phyloP scores from a whole-genome alignment of 192 early-diverging fungal species.

The Thamnidium elegans region DNA sequence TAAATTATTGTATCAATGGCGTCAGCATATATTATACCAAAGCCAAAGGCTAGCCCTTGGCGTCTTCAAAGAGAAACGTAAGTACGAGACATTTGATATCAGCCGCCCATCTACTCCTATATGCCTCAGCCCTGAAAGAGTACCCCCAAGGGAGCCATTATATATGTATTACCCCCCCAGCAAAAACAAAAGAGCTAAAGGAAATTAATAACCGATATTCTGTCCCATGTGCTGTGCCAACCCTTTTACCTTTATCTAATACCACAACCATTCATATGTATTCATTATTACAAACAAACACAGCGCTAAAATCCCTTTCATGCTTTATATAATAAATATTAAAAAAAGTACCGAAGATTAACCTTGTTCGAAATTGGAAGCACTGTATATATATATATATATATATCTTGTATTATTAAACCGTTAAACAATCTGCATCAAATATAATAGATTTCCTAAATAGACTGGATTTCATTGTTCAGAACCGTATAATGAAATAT shows the following conservation, averaged over 20 bases:
- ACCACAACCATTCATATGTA: conserved; percentile 14
- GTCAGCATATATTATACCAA: conserved; percentile 12
- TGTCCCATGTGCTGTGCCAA: conserved; percentile 14
- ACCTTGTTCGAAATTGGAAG: no score
- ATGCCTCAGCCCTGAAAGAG: conserved; percentile 17
- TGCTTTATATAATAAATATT: conserved; percentile 14
- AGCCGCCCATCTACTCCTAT: conserved; percentile 16
- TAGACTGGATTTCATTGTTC: no score
- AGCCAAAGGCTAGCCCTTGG: conserved; percentile 4
- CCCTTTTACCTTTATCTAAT: conserved; percentile 19
- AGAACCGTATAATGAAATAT: no score
- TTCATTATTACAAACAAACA: conserved; percentile 13
- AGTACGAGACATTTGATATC: conserved; percentile 9
- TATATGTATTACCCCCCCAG: conserved; percentile 3
- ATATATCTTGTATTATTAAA: no score
- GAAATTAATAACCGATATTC: conserved; percentile 1
- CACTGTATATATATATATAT: no score
- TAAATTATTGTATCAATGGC: conserved; percentile 13
- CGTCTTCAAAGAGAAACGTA: conserved; percentile 11
- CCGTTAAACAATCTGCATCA: no score
- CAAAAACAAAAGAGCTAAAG: conserved; percentile 5
- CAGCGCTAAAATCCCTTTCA: conserved; percentile 7
- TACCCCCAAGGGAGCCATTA: conserved; percentile 3
- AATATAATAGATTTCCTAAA: no score
- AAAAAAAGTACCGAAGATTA: not conserved